A percentile compares a stretch with the other conserved stretches of the same genome.
Conservation (phyloP, 192 early-diverging fungal species). For the Mycoemilia scoparia region DNA sequence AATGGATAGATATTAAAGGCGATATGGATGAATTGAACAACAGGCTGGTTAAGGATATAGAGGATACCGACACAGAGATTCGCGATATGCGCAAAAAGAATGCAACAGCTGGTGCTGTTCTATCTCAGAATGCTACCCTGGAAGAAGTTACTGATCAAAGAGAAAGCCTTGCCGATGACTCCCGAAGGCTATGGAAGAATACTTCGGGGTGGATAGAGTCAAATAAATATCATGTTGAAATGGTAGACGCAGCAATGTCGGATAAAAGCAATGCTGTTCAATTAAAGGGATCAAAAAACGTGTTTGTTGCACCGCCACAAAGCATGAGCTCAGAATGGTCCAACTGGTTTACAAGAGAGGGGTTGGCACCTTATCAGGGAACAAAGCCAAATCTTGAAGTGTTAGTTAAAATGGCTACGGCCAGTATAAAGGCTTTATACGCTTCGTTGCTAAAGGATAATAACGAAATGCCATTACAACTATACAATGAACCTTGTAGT, state of each 20-base stretch:
- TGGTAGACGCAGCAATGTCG: conserved; percentile 12
- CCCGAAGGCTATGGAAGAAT: conserved; percentile 13
- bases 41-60: not conserved
- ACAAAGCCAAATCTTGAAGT: conserved; percentile 13
- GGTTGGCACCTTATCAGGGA: conserved; percentile 10
- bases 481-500: too few relatives aligned
- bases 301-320: conserved; percentile 18
- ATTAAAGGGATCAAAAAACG: conserved; percentile 9
- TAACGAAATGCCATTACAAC: too few relatives aligned
- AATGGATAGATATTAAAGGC: conserved; percentile 7
- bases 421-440: conserved; percentile 11
- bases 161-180: conserved; percentile 1
- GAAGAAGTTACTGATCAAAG: conserved; percentile 5
- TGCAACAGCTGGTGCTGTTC: conserved; percentile 4
- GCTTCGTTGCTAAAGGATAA: too few relatives aligned
- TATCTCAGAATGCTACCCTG: too few relatives aligned
- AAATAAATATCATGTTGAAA: not conserved
- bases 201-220: conserved; percentile 14
- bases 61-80: conserved; percentile 3
- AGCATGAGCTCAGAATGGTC: conserved; percentile 16
- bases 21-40: conserved; percentile 1
- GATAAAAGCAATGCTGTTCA: conserved; percentile 9
- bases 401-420: conserved; percentile 13
- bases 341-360: conserved; percentile 10
- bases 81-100: conserved; percentile 10